phyloP scores from a whole-genome alignment of 2,329 filamentous ascomycete genomes.

The Thielaviopsis musarum region DNA sequence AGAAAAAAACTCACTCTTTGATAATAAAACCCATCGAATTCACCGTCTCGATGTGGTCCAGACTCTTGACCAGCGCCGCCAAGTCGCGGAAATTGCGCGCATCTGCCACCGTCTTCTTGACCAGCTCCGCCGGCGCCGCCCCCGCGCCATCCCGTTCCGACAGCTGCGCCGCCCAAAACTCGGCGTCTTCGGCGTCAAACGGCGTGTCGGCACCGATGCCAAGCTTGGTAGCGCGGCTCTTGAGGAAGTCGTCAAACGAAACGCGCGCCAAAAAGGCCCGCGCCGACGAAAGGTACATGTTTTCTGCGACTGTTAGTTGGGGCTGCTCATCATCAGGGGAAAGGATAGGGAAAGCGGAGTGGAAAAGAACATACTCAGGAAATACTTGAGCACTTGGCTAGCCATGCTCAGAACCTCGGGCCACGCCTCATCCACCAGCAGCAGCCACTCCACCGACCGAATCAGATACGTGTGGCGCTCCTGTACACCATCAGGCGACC shows the following conservation, averaged over 20 bases:
- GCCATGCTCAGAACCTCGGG: conserved; percentile 51
- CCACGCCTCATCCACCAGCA: conserved; percentile 58
- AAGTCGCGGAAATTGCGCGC: conserved; percentile 51
- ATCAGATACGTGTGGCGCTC: conserved; percentile 56
- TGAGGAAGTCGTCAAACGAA: conserved; percentile 31
- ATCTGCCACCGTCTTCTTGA: conserved; percentile 31
- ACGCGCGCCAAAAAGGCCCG: conserved; percentile 35
- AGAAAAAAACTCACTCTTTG: conserved; percentile 29
- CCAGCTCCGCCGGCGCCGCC: conserved; percentile 16
- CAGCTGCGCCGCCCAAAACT: conserved; percentile 23
- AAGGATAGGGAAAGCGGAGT: conserved; percentile 11
- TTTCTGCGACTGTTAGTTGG: conserved; percentile 21
- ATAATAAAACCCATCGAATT: conserved; percentile 36
- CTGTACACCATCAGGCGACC: conserved; percentile 35
- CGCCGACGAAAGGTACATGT: conserved; percentile 36
- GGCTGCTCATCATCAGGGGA: conserved; percentile 11
- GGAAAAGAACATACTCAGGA: conserved; percentile 51
- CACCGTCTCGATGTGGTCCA: conserved; percentile 53
- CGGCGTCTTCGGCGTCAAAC: conserved; percentile 22
- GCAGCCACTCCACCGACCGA: conserved; percentile 69
- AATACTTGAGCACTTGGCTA: conserved; percentile 61
- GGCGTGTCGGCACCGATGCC: conserved; percentile 21
- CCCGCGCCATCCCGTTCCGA: background rate
- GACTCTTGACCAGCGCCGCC: conserved; percentile 45
- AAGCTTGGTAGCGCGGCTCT: conserved; percentile 19